These are phyloP conservation scores for Vararia minispora DNA, from an alignment of 768 basidiomycete genomes.

Conservation along the genomic window DNA sequence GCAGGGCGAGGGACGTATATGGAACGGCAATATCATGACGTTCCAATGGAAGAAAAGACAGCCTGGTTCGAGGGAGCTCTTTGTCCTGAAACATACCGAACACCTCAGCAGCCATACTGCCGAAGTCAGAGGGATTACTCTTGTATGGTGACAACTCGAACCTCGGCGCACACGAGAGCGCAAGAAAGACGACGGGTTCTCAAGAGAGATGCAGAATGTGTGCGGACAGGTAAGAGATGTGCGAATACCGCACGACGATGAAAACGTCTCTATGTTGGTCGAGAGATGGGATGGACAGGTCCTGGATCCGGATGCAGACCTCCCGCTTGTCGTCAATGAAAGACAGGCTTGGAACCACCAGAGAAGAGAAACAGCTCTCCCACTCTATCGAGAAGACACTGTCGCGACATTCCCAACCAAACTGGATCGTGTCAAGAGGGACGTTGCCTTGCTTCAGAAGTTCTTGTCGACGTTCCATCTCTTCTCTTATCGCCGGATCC, in stretches of 20 bases:
- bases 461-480: constrained; percentile 1
- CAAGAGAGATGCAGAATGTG: too few species aligned
- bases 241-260: constrained; percentile 34
- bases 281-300: too few species aligned
- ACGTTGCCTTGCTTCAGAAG: constrained; percentile 22
- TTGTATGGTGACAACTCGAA: too few species aligned
- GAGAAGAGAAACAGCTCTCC: constrained; percentile 28
- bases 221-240: constrained; percentile 31
- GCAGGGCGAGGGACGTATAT: constrained; percentile 40
- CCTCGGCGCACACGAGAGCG: too few species aligned
- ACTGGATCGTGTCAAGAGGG: constrained; percentile 33
- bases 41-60: too few species aligned
- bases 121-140: too few species aligned
- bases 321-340: constrained; percentile 35
- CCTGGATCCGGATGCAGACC: constrained; percentile 27
- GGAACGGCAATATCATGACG: constrained; percentile 38
- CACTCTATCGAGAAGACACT: constrained; percentile 46
- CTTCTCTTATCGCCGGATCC: constrained; percentile 1
- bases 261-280: constrained; percentile 17
- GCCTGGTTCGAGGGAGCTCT: too few species aligned
- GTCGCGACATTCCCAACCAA: constrained; percentile 56
- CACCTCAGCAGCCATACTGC: too few species aligned
- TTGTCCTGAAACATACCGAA: too few species aligned
- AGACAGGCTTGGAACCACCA: constrained; percentile 20
- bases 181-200: too few species aligned